A percentile compares a stretch with the other conserved stretches of the same genome.
These are phyloP conservation scores for Flammula alnicola DNA, from an alignment of 1,284 basidiomycete genomes.

Conservation along the genomic window DNA sequence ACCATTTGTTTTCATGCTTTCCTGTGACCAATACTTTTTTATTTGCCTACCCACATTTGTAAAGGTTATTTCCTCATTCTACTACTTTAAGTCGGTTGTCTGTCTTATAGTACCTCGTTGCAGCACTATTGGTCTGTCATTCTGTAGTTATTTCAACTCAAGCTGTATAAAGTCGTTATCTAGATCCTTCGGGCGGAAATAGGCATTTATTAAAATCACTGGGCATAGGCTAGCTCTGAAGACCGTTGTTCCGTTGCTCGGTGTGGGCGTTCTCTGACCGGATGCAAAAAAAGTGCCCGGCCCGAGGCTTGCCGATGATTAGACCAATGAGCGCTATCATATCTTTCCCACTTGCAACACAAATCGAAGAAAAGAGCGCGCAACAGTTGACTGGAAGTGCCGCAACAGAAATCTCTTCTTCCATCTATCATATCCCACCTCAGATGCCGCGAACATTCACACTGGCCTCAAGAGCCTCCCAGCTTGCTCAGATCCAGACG, in stretches of 20 bases:
- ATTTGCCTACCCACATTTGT: slow-evolving; percentile 58
- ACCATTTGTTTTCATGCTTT: slow-evolving; percentile 50
- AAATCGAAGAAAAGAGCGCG: slow-evolving; percentile 7
- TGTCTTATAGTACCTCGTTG: slow-evolving; percentile 59
- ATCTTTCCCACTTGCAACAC: slow-evolving; percentile 12
- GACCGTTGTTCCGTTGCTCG: background rate
- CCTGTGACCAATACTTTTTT: slow-evolving; percentile 51
- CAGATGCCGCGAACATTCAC: slow-evolving; percentile 50
- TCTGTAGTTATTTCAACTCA: slow-evolving; percentile 68
- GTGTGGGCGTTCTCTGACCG: background rate
- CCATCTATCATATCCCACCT: slow-evolving; percentile 2
- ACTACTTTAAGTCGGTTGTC: slow-evolving; percentile 53
- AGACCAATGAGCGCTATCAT: slow-evolving; percentile 14
- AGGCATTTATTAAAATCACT: slow-evolving; percentile 4
- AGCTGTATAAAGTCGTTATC: slow-evolving; percentile 54
- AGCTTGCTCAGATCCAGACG: slow-evolving; percentile 88
- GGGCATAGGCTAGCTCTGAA: background rate
- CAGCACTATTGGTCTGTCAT: slow-evolving; percentile 66
- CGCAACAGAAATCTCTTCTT: slow-evolving; percentile 1
- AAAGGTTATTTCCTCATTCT: slow-evolving; percentile 51
- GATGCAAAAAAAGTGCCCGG: slow-evolving; percentile 4
- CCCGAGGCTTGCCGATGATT: slow-evolving; percentile 15
- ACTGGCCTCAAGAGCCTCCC: slow-evolving; percentile 85
- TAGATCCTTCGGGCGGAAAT: slow-evolving; percentile 27
- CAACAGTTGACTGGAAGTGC: no score